Evolutionary conservation across 2,329 filamentous ascomycete genomes (phyloP).

Genomic region (Colletotrichum kahawae): DNA sequence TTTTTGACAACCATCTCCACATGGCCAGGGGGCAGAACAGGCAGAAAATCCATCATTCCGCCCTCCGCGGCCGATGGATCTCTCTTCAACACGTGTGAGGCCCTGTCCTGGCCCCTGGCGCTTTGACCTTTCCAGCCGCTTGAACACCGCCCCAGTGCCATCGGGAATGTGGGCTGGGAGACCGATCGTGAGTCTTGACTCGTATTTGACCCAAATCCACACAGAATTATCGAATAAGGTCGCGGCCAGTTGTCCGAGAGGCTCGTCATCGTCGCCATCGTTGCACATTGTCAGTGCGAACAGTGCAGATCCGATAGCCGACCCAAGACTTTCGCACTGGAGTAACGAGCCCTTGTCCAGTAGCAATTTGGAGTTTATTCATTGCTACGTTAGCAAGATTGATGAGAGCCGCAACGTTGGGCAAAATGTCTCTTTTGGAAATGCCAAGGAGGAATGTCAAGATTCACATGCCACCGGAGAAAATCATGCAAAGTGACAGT

Average conservation of each 20-base stretch:
- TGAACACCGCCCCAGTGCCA: background rate
- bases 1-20: background rate
- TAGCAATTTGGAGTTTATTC: background rate
- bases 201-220: background rate
- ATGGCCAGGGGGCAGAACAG: background rate
- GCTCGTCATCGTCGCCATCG: background rate
- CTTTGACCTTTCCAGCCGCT: background rate
- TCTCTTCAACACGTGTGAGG: background rate
- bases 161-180: background rate
- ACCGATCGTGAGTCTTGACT: background rate
- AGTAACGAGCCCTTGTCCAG: background rate
- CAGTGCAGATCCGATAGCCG: constrained; percentile 18
- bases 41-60: background rate
- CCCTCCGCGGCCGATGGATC: background rate
- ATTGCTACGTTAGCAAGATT: background rate
- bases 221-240: background rate
- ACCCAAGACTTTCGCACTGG: background rate
- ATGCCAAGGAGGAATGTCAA: background rate
- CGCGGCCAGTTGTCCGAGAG: background rate
- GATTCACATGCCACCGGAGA: background rate
- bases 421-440: background rate
- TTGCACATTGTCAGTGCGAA: constrained; percentile 4
- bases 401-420: background rate
- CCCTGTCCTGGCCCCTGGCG: background rate
- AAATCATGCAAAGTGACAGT: background rate